Evolutionary conservation across 768 basidiomycete species (phyloP).

Genomic region (Pluteus cervinus): DNA sequence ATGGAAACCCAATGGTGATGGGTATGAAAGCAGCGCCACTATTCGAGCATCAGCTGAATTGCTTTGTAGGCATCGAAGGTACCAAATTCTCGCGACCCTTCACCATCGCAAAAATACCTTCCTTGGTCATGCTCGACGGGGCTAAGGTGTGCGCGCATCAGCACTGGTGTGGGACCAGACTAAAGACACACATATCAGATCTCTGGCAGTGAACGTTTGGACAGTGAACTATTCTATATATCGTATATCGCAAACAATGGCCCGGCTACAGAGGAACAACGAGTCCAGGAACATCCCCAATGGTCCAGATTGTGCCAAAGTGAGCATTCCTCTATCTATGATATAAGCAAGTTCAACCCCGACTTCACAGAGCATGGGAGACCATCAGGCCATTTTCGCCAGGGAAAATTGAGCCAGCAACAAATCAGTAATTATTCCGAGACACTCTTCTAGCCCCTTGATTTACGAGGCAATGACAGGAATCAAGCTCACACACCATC

Average conservation of each 20-base stretch:
- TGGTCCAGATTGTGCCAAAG: slow-evolving; percentile 61
- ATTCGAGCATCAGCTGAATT: slow-evolving; percentile 1
- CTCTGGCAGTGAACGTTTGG: slow-evolving; percentile 61
- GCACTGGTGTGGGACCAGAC: neutral
- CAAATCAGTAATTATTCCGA: no score
- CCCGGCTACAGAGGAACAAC: slow-evolving; percentile 34
- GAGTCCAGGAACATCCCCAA: slow-evolving; percentile 49
- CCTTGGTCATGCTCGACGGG: slow-evolving; percentile 57
- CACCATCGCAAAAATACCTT: slow-evolving; percentile 62
- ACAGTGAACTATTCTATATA: slow-evolving; percentile 81
- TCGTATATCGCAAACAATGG: slow-evolving; percentile 51
- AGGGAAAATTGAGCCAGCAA: no score
- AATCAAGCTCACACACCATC: no score
- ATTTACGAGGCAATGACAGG: no score
- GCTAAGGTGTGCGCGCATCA: slow-evolving; percentile 40
- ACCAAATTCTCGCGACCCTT: slow-evolving; percentile 48
- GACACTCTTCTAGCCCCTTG: no score
- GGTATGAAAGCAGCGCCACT: slow-evolving; percentile 26
- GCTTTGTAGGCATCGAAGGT: slow-evolving; percentile 26
- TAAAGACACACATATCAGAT: slow-evolving; percentile 38
- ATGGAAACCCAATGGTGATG: slow-evolving; percentile 59
- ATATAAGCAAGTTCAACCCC: no score
- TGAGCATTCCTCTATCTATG: no score
- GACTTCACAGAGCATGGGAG: slow-evolving; percentile 48
- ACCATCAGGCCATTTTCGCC: no score